These are phyloP conservation scores for Theileria annulata DNA, from an alignment of 169 alveolate genomes.

Conservation along the genomic window DNA sequence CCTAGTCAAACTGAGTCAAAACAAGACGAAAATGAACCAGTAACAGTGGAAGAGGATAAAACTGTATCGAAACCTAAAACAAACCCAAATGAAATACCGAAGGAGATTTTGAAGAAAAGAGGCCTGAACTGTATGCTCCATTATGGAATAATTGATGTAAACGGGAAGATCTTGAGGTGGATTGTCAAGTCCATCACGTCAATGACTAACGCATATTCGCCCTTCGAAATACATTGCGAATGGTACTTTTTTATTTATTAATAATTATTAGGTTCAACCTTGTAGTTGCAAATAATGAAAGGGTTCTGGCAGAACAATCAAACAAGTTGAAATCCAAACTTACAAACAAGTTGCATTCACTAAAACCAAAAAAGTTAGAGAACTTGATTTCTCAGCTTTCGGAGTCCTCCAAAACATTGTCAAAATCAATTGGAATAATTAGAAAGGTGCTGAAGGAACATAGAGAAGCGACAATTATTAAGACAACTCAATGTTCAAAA, in stretches of 20 bases:
- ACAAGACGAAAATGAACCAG: not conserved
- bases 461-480: not conserved
- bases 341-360: slow-evolving; percentile 17
- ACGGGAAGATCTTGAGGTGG: slow-evolving; percentile 63
- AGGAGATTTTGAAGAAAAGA: slow-evolving; percentile 14
- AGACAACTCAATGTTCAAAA: not conserved
- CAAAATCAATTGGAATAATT: slow-evolving; percentile 30
- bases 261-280: slow-evolving; percentile 13
- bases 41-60: slow-evolving; percentile 6
- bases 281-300: slow-evolving; percentile 53
- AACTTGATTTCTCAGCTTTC: slow-evolving; percentile 20
- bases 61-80: not conserved
- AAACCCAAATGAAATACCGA: not conserved
- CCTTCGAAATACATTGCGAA: slow-evolving; percentile 36
- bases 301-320: slow-evolving; percentile 13
- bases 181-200: slow-evolving; percentile 37
- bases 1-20: not conserved
- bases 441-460: slow-evolving; percentile 46
- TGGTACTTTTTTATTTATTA: slow-evolving; percentile 22
- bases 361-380: slow-evolving; percentile 14
- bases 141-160: slow-evolving; percentile 26
- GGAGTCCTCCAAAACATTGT: slow-evolving; percentile 29
- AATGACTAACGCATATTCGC: slow-evolving; percentile 60
- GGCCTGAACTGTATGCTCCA: slow-evolving; percentile 51
- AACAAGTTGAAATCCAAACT: slow-evolving; percentile 8